A percentile compares a stretch with the other conserved stretches of the same genome.
phyloP scores from a whole-genome alignment of 2,329 filamentous ascomycete genomes.

The Nemania sp. region DNA sequence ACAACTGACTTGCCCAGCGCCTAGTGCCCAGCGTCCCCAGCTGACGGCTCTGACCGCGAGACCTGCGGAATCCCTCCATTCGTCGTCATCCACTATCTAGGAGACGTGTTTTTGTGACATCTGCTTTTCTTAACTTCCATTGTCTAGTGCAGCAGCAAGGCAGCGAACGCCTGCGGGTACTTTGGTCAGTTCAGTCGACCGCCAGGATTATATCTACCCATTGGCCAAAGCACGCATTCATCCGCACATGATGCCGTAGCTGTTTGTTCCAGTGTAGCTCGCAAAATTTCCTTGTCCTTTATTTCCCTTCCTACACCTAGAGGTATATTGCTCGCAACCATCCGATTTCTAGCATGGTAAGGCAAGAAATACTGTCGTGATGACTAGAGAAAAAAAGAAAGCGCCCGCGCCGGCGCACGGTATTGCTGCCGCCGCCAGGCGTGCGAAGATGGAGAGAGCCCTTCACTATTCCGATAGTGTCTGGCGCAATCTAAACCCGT shows the following conservation, averaged over 20 bases:
- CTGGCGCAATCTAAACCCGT: conserved; percentile 49
- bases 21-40: conserved; percentile 25
- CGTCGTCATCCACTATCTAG: conserved; percentile 22
- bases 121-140: conserved; percentile 33
- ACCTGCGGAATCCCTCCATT: conserved; percentile 22
- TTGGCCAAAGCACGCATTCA: conserved; percentile 43
- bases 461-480: conserved; percentile 44
- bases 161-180: conserved; percentile 29
- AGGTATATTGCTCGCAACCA: conserved; percentile 39
- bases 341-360: conserved; percentile 50
- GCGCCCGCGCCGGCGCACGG: conserved; percentile 46
- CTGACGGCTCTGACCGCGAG: conserved; percentile 20
- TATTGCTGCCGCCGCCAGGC: conserved; percentile 45
- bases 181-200: conserved; percentile 37
- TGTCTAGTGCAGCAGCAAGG: conserved; percentile 37
- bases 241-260: conserved; percentile 46
- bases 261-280: conserved; percentile 44
- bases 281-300: conserved; percentile 30
- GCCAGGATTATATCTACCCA: conserved; percentile 33
- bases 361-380: conserved; percentile 48
- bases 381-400: conserved; percentile 52
- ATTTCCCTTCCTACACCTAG: conserved; percentile 37
- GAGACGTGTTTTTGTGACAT: conserved; percentile 40
- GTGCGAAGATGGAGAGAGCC: conserved; percentile 49
- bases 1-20: conserved; percentile 27